These are phyloP conservation scores for Gentiana macrophylla DNA, from an alignment of 257 asterid species.

Conservation along the genomic window DNA sequence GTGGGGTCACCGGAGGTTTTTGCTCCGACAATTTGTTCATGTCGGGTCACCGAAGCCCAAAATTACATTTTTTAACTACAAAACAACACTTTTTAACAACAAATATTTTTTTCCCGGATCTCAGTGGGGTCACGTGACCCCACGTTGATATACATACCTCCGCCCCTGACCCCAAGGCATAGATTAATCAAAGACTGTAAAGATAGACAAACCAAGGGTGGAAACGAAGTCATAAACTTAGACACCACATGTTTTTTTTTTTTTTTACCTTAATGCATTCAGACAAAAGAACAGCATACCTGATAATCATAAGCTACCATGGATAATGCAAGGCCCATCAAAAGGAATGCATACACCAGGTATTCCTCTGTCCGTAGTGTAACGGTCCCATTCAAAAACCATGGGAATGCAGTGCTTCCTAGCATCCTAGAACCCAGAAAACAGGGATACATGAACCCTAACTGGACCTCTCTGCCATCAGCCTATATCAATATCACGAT, in stretches of 20 bases:
- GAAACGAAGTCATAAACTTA: too few relatives aligned
- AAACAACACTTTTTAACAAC: too few relatives aligned
- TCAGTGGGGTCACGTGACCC: too few relatives aligned
- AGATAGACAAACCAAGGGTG: too few relatives aligned
- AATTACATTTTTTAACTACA: too few relatives aligned
- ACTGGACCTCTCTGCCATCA: conserved; percentile 77
- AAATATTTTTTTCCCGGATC: too few relatives aligned
- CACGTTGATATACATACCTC: too few relatives aligned
- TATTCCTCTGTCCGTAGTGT: conserved; percentile 64
- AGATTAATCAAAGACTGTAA: too few relatives aligned
- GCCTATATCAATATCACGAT: conserved; percentile 45
- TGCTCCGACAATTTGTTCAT: too few relatives aligned
- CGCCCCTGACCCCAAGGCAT: not conserved
- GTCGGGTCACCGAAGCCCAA: too few relatives aligned
- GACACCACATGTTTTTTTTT: too few relatives aligned
- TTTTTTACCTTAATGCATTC: not conserved
- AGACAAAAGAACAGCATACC: conserved; percentile 30
- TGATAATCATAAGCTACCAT: conserved; percentile 83
- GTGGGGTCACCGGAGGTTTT: too few relatives aligned
- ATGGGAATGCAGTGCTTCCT: conserved; percentile 77
- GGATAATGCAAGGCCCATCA: conserved; percentile 59
- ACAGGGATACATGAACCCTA: conserved; percentile 88
- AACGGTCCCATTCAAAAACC: conserved; percentile 59
- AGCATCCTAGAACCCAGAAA: conserved; percentile 89
- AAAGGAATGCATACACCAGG: conserved; percentile 34